Base-by-base conservation (phyloP, 768 basidiomycete genomes). In the Dioszegia hungarica region DNA sequence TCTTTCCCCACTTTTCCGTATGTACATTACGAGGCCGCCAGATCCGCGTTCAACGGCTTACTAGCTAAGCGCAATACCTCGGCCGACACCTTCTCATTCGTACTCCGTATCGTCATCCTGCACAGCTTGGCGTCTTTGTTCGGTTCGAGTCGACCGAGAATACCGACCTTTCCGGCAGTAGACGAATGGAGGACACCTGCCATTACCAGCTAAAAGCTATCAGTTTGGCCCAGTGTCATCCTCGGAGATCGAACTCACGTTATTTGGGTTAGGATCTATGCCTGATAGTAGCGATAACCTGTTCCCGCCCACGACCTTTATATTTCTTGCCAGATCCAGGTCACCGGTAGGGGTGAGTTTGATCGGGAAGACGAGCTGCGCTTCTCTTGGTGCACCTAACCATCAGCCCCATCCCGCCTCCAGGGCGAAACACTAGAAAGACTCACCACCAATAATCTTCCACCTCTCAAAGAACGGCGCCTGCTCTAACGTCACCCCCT, bases 101-200 rank as follows among this genome's bases (percentile, higher is more conserved):
- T 98, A 70, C 91, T 94, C 70, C 95, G 83, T 40, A 97, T 83
- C 5, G 95, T 99, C 58, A 97, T 72, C 33, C 95, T 87, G 77
- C 91, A 97, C 31, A 97, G 80, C 89, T 95, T 94, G 25, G 94
- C 95, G 58, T 95, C 92, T 50, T 84, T 83, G 78, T 97, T 99
- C 1, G 95, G 95, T 76, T 99, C 95, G 27, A 97, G 75, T 53
- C 95, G 83, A 62, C 97, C 77, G 60, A 99, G 79, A 72, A 95
- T 98, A 5, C 95, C 95, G 47, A 98, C 90, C 77, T 98, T 98
- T 31, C 94, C 94, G 3, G 87, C 87, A 4, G 79, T 75, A n/a
- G 87, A 86, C 79, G 86, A 94, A 74, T 98, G 91, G 48, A 99
- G 78, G 29, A 99, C 89, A n/a, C 88, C 93, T n/a, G 92, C 95